Conservation (phyloP, 2,329 filamentous ascomycete species). For the Fusarium goolgardi region DNA sequence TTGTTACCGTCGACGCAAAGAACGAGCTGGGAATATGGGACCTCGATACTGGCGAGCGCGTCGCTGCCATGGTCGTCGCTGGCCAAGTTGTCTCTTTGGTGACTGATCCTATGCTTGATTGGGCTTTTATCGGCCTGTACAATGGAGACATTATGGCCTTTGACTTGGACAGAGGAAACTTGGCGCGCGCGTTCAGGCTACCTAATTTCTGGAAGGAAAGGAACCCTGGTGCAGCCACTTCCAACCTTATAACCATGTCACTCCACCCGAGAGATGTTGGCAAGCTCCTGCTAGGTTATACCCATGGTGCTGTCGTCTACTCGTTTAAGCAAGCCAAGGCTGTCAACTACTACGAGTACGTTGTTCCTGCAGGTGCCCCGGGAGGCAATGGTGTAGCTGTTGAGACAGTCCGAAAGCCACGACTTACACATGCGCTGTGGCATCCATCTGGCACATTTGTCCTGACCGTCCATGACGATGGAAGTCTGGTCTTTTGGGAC, state of each 20-base stretch:
- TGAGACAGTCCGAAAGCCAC: conserved; percentile 74
- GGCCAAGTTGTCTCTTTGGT: conserved; percentile 79
- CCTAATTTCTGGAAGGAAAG: conserved; percentile 86
- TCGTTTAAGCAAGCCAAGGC: conserved; percentile 92
- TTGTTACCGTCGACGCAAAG: conserved; percentile 85
- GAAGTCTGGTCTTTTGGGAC: conserved; percentile 94
- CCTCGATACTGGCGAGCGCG: conserved; percentile 73
- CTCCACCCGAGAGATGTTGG: conserved; percentile 94
- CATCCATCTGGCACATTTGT: conserved; percentile 95
- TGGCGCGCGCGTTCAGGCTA: conserved; percentile 78
- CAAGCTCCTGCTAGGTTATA: conserved; percentile 90
- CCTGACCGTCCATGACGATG: conserved; percentile 88
- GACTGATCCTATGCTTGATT: conserved; percentile 92
- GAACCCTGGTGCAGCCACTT: conserved; percentile 72
- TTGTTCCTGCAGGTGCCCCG: conserved; percentile 81
- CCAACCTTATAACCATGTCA: conserved; percentile 78
- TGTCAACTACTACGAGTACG: conserved; percentile 84
- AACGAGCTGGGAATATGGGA: conserved; percentile 90
- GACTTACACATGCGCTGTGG: conserved; percentile 86
- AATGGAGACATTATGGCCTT: conserved; percentile 91
- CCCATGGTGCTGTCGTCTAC: conserved; percentile 87
- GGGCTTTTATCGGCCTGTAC: conserved; percentile 85
- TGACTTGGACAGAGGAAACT: conserved; percentile 83
- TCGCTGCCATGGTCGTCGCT: conserved; percentile 79
- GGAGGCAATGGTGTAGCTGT: conserved; percentile 78